phyloP scores from a whole-genome alignment of 176 grass and related monocot genomes.

The Guadua angustifolia region DNA sequence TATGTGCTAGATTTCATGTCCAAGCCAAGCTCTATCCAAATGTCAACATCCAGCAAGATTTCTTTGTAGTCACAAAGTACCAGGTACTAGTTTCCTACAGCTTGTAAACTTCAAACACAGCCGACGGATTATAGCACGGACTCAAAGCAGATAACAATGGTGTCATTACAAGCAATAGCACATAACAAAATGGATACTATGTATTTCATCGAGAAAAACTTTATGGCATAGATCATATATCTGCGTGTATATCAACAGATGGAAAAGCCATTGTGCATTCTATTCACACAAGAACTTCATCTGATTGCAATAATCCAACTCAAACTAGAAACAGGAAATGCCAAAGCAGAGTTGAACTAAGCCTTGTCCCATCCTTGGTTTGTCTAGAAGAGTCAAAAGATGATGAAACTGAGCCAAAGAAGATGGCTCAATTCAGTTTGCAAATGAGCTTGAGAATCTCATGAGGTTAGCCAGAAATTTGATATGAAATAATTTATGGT shows the following conservation, averaged over 20 bases:
- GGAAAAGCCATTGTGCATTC: neutral
- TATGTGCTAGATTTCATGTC: neutral
- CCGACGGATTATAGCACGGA: neutral
- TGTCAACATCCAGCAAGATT: neutral
- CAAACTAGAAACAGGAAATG: neutral
- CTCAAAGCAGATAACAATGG: neutral
- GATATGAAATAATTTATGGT: neutral
- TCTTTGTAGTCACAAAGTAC: neutral
- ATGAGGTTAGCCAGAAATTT: neutral
- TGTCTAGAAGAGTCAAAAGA: neutral
- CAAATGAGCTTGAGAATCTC: neutral
- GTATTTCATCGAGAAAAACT: neutral
- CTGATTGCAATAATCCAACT: neutral
- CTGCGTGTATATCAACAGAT: neutral
- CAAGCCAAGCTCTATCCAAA: conserved; percentile 20
- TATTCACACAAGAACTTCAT: neutral
- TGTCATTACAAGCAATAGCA: conserved; percentile 12
- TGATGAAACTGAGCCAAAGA: conserved; percentile 7
- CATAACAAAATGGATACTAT: neutral
- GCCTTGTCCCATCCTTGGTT: neutral
- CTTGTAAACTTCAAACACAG: neutral
- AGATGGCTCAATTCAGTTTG: neutral
- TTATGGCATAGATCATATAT: neutral
- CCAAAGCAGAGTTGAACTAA: neutral
- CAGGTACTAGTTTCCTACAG: neutral